These are phyloP conservation scores for Heliamphora pulchella DNA, from an alignment of 179 eudicot species.

Conservation along the genomic window DNA sequence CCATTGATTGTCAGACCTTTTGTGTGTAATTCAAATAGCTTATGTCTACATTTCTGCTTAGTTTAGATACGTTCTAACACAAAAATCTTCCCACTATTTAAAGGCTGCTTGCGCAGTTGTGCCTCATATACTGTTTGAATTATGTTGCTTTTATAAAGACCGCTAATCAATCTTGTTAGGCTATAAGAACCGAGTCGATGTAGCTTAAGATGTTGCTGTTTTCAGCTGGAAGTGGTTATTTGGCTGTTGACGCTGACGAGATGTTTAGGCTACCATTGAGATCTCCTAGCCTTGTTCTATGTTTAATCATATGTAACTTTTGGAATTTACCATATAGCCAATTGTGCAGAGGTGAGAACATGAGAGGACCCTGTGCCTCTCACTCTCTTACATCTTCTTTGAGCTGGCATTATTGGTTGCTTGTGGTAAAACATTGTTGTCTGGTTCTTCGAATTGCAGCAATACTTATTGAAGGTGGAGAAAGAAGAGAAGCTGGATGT, in stretches of 20 bases:
- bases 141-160: background rate
- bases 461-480: slow-evolving; percentile 50
- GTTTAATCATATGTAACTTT: background rate
- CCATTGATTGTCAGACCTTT: background rate
- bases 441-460: slow-evolving; percentile 29
- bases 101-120: background rate
- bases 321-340: background rate
- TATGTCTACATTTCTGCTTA: background rate
- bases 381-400: background rate
- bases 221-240: background rate
- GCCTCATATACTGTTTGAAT: background rate
- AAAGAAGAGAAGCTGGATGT: slow-evolving; percentile 35
- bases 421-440: background rate
- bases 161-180: slow-evolving; percentile 1
- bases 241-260: background rate
- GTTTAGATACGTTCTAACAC: background rate
- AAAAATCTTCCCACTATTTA: background rate
- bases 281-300: background rate
- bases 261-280: background rate
- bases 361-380: background rate
- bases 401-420: background rate
- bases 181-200: background rate
- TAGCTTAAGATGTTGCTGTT: background rate
- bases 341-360: background rate
- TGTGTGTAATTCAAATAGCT: background rate